Evolutionary conservation across 148 eudicot genomes (phyloP), one percentile per base, ranked within the genome.

Genomic region (Rhododendron ferrugineum): DNA sequence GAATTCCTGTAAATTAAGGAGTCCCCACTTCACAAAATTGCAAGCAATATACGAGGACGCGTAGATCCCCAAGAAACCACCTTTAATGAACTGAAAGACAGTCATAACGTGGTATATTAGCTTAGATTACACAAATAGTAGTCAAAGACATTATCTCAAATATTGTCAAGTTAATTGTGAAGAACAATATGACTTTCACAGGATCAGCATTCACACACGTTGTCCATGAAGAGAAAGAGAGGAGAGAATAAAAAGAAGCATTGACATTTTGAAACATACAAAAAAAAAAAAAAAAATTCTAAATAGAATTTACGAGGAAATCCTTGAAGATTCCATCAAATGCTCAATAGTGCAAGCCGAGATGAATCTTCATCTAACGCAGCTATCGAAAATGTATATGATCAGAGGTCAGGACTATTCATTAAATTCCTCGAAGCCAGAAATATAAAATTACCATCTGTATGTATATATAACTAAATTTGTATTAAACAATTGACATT

Each of bases 51-150:
- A 2, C 37, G 6, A 32, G 54, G 47, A 72, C 80, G 56, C 13
- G 28, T 6, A 84, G 49, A 80, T 44, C 52, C 28, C 80, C 54
- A 70, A 54, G 54, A 56, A 44, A 30, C 47, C 10, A 15, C 54
- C 88, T 64, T 83, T 70, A 78, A 62, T 76, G 34, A 46, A 46
- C 82, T 76, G 77, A 85, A 70, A 79, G 58, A 70, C 44, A 75
- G 22, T 37, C 20, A 32, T 34, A 60, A 56, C 46, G 32, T 16
- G 9, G 72, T 79, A 34, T 23, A 83, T 4, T 18, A 28, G 74
- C 20, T 46, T 34, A 22, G 49, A 28, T 42, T 62, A 26, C 42
- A 16, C 42, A 23, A 42, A 49, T 44, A 23, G 34, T 0, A 15
- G 78, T 49, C 52, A 62, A 16, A 34, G 22, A 44, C 40, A 20